Conservation (phyloP, 2,329 filamentous ascomycete genomes). For the Hawksworthiomyces lignivorus region DNA sequence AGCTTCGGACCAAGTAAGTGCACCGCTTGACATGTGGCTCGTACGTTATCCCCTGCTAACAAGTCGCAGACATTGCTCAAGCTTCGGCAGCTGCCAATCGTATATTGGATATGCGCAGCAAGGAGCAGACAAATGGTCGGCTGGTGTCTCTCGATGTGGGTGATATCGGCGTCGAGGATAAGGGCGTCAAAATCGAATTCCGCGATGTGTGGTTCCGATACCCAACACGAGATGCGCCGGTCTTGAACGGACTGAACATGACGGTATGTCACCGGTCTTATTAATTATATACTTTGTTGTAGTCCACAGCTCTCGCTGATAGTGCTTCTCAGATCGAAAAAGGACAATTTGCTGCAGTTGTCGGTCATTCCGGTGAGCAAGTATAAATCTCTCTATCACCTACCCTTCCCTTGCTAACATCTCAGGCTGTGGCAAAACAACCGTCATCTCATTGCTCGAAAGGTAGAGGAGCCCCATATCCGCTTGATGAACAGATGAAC, state of each 20-base stretch:
- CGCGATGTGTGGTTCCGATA: constrained; percentile 63
- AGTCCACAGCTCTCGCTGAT: too few relatives aligned
- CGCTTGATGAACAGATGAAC: too few relatives aligned
- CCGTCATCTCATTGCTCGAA: constrained; percentile 43
- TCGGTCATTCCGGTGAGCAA: constrained; percentile 22
- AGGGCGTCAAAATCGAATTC: constrained; percentile 49
- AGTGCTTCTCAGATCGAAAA: constrained; percentile 23
- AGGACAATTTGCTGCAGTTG: constrained; percentile 25
- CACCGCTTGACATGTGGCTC: background rate
- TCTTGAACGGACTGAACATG: constrained; percentile 55
- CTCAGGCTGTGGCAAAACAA: constrained; percentile 24
- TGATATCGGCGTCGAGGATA: constrained; percentile 20
- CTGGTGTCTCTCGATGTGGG: constrained; percentile 20
- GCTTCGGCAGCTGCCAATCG: constrained; percentile 23
- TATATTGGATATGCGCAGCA: constrained; percentile 22
- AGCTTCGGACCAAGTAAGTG: constrained; percentile 23
- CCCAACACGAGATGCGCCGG: constrained; percentile 60
- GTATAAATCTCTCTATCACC: background rate
- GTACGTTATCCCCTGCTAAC: background rate
- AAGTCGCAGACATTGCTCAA: constrained; percentile 23
- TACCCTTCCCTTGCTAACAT: constrained; percentile 7
- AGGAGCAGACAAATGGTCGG: constrained; percentile 17
- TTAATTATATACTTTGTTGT: background rate
- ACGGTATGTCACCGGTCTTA: constrained; percentile 33
- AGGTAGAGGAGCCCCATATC: constrained; percentile 10